These are phyloP conservation scores for Ploettnerulaceae sp. DNA, from an alignment of 2,329 filamentous ascomycete genomes.

Conservation along the genomic window DNA sequence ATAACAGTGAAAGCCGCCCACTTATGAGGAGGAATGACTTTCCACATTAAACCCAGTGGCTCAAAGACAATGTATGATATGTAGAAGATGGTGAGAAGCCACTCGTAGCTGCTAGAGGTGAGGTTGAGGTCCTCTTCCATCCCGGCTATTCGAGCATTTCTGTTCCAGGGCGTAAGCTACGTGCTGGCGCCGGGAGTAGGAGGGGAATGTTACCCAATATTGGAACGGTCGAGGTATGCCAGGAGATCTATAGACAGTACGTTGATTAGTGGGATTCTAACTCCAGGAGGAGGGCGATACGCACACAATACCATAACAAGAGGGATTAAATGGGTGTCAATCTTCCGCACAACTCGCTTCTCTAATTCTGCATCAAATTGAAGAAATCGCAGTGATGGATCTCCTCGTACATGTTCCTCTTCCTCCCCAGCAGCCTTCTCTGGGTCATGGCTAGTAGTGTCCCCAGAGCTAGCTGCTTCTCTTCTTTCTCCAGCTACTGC, in stretches of 20 bases:
- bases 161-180: too few relatives aligned
- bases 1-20: slow-evolving; percentile 35
- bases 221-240: slow-evolving; percentile 45
- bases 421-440: slow-evolving; percentile 1
- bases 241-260: slow-evolving; percentile 37
- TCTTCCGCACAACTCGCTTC: slow-evolving; percentile 47
- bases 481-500: too few relatives aligned
- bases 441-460: too few relatives aligned
- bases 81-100: slow-evolving; percentile 39
- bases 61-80: slow-evolving; percentile 39
- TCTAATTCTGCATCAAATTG: slow-evolving; percentile 37
- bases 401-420: neutral
- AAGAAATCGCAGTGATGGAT: neutral
- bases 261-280: neutral
- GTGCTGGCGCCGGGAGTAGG: neutral
- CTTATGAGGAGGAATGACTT: slow-evolving; percentile 36
- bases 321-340: slow-evolving; percentile 53
- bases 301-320: slow-evolving; percentile 24
- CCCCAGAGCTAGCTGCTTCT: too few relatives aligned
- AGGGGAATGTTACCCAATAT: slow-evolving; percentile 39
- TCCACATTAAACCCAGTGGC: slow-evolving; percentile 38
- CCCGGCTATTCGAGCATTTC: slow-evolving; percentile 50
- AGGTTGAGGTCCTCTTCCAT: slow-evolving; percentile 47
- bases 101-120: slow-evolving; percentile 38
- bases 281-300: slow-evolving; percentile 5